These are phyloP conservation scores for Psilocybe subaeruginosa DNA, from an alignment of 768 basidiomycete genomes.

Conservation along the genomic window DNA sequence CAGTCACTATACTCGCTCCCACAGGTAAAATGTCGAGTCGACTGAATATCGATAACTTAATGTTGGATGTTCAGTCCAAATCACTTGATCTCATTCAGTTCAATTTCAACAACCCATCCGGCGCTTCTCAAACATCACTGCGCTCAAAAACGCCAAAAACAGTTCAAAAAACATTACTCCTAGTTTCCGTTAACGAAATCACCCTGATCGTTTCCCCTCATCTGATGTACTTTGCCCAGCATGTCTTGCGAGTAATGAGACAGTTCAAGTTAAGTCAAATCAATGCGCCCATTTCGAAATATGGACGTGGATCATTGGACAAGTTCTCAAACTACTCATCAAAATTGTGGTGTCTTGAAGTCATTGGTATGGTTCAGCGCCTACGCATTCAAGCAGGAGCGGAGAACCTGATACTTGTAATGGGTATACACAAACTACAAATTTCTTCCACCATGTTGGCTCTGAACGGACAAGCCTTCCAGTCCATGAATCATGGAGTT, in stretches of 20 bases:
- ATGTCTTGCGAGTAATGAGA: conserved; percentile 52
- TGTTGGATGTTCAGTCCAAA: conserved; percentile 24
- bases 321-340: conserved; percentile 13
- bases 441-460: conserved; percentile 37
- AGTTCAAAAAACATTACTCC: conserved; percentile 34
- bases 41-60: conserved; percentile 35
- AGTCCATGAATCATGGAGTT: conserved; percentile 51
- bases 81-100: conserved; percentile 31
- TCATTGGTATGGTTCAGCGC: conserved; percentile 43
- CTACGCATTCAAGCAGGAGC: conserved; percentile 67
- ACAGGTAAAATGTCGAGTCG: conserved; percentile 35
- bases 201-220: conserved; percentile 54
- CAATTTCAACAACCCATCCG: conserved; percentile 24
- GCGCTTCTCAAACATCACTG: conserved; percentile 50
- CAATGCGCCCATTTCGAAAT: conserved; percentile 13
- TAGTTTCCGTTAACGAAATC: conserved; percentile 43
- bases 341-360: conserved; percentile 32
- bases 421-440: conserved; percentile 46
- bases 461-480: conserved; percentile 29
- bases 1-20: conserved; percentile 38
- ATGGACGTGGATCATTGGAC: conserved; percentile 12
- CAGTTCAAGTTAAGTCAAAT: conserved; percentile 29
- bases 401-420: conserved; percentile 69
- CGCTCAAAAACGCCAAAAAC: conserved; percentile 34
- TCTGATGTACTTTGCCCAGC: conserved; percentile 61